Evolutionary conservation across 257 asterid species (phyloP).

Genomic region (Pogostemon cablin): DNA sequence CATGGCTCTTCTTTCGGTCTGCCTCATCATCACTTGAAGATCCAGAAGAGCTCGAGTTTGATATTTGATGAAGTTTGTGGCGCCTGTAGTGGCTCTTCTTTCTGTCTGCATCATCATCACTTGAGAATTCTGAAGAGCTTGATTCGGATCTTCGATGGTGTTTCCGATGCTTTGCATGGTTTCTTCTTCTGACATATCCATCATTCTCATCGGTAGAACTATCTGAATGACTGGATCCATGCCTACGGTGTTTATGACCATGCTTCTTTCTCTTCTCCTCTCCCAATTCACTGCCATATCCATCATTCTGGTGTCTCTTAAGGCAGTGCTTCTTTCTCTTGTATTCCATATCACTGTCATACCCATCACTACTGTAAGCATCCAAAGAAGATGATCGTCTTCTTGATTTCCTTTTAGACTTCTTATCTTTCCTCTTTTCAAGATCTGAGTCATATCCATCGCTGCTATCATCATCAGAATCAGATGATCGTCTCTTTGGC

Average conservation of each 20-base stretch:
- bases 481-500: too few species aligned
- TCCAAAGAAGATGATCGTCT: slow-evolving; percentile 52
- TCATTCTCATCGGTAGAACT: slow-evolving; percentile 51
- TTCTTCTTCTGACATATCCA: slow-evolving; percentile 43
- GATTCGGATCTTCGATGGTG: slow-evolving; percentile 37
- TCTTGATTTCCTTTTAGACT: slow-evolving; percentile 57
- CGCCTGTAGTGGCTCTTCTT: too few species aligned
- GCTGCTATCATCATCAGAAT: too few species aligned
- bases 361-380: slow-evolving; percentile 48
- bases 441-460: slow-evolving; percentile 41
- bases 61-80: too few species aligned
- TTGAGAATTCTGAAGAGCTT: too few species aligned
- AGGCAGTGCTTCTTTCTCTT: slow-evolving; percentile 48
- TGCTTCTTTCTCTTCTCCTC: slow-evolving; percentile 56
- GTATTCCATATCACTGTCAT: slow-evolving; percentile 52
- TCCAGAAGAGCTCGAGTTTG: slow-evolving; percentile 33
- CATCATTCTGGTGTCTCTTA: slow-evolving; percentile 53
- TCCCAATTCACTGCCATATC: slow-evolving; percentile 47
- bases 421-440: slow-evolving; percentile 62
- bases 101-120: slow-evolving; percentile 17
- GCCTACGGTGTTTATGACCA: slow-evolving; percentile 49
- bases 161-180: slow-evolving; percentile 44
- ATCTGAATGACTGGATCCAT: slow-evolving; percentile 49
- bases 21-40: slow-evolving; percentile 53
- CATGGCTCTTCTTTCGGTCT: slow-evolving; percentile 36